Percentiles rank a stretch among this genome's conserved stretches.
Evolutionary conservation across 176 grass and related monocot species (phyloP).

Genomic region (Pontederia crassipes): DNA sequence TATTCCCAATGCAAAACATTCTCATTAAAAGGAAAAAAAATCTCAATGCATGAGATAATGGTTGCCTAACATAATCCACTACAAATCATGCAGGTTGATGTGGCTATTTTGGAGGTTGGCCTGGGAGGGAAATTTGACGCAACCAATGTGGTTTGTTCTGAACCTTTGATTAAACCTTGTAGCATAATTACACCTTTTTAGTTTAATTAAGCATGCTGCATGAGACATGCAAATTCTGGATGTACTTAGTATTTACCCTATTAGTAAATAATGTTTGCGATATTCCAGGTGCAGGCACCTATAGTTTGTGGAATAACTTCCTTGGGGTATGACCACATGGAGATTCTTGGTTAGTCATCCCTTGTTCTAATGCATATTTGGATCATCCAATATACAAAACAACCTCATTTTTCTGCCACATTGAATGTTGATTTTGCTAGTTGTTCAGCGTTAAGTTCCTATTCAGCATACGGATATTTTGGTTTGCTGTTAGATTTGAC

Average conservation of each 20-base stretch:
- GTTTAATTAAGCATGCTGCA: background rate
- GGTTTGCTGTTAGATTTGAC: too few species aligned
- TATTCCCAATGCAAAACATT: too few species aligned
- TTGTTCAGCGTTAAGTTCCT: too few species aligned
- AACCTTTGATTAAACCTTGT: background rate
- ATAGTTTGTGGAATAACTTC: slow-evolving; percentile 82
- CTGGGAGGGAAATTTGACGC: slow-evolving; percentile 92
- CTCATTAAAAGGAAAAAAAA: background rate
- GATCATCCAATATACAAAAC: background rate
- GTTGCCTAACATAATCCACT: slow-evolving; percentile 10
- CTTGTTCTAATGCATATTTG: background rate
- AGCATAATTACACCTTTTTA: background rate
- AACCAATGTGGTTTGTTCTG: slow-evolving; percentile 69
- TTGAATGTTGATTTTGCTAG: too few species aligned
- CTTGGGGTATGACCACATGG: slow-evolving; percentile 87
- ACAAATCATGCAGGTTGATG: slow-evolving; percentile 56
- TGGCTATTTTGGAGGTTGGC: slow-evolving; percentile 96
- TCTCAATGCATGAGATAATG: background rate
- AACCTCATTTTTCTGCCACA: too few species aligned
- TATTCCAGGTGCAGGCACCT: slow-evolving; percentile 63
- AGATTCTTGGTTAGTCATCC: slow-evolving; percentile 73
- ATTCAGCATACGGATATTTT: too few species aligned
- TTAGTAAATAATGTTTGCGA: background rate
- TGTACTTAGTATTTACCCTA: too few species aligned
- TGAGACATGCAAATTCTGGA: too few species aligned